Base-by-base conservation (phyloP, 2,329 filamentous ascomycete genomes). In the Pyrenochaeta sp. region DNA sequence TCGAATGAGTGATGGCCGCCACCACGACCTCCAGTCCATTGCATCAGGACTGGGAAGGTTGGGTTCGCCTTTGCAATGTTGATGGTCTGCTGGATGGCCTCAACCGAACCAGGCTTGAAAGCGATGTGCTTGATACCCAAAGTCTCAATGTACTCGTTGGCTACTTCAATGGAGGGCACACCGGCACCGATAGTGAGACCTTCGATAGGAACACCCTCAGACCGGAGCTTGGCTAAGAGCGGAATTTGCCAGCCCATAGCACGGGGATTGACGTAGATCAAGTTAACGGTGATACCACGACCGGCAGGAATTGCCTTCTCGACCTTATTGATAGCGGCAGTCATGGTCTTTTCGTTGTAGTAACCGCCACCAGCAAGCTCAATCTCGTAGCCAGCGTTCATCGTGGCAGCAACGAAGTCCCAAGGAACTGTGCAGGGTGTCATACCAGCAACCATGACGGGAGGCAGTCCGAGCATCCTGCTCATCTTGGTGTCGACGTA, bases 401-500 rank as follows among this genome's bases (percentile, higher is more conserved):
- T 84, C 3, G 82, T 83, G n/a, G 82, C 80, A 6, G 82, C 78
- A 3, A 85, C 83, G 51, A 85, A 84, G 51, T 84, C 81, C 68
- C 77, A 80, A 34, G 79, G 78, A 5, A 80, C 77, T 2, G 81
- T 83, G 52, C 75, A 79, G 28, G 81, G 81, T 3, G 81, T 83
- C 81, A 83, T 82, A 64, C 81, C 81, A 48, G 81, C 80, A 7
- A 83, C 78, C 75, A 83, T 79, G 58, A 83, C 72, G 0, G 80
- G 81, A 12, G 80, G 81, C 13, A 81, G 68, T 25, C 80, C 80
- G n/a, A 83, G 73, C 27, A 82, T 72, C 44, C 79, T 72, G 63
- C 78, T 81, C 74, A 82, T 78, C 72, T 97, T 97, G 61, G 95
- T 99, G 77, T 98, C 93, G 46, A 99, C 92, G 68, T 91, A 97